Evolutionary conservation across 2,329 filamentous ascomycete genomes (phyloP).

Genomic region (Didymella sp.): DNA sequence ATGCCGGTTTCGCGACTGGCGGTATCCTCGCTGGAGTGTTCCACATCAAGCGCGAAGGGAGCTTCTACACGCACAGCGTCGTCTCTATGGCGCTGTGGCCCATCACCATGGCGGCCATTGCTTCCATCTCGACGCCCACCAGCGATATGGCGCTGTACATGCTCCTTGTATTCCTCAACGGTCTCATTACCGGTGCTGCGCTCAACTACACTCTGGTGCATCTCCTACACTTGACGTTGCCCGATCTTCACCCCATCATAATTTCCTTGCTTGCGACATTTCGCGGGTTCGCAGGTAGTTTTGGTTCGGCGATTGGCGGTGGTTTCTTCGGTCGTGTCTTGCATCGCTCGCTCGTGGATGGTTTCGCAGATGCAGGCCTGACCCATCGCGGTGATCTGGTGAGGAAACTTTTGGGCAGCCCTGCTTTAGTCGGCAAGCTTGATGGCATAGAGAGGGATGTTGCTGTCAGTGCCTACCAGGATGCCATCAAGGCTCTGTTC

Average conservation of each 20-base stretch:
- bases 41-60: slow-evolving; percentile 75
- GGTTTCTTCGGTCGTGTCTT: slow-evolving; percentile 74
- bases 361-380: slow-evolving; percentile 60
- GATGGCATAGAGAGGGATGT: slow-evolving; percentile 58
- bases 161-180: slow-evolving; percentile 70
- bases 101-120: slow-evolving; percentile 64
- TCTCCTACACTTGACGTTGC: slow-evolving; percentile 72
- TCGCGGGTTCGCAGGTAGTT: slow-evolving; percentile 80
- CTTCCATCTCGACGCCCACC: slow-evolving; percentile 61
- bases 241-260: slow-evolving; percentile 74
- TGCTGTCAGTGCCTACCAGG: slow-evolving; percentile 62
- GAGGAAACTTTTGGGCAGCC: slow-evolving; percentile 64
- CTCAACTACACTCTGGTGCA: slow-evolving; percentile 86
- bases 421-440: slow-evolving; percentile 60
- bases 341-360: slow-evolving; percentile 60
- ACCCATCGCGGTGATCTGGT: slow-evolving; percentile 56
- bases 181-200: slow-evolving; percentile 72
- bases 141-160: slow-evolving; percentile 64
- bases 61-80: slow-evolving; percentile 73
- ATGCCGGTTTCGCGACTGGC: slow-evolving; percentile 77
- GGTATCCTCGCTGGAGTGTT: slow-evolving; percentile 76
- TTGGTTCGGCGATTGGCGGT: slow-evolving; percentile 80
- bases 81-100: slow-evolving; percentile 69
- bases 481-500: slow-evolving; percentile 62
- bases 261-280: slow-evolving; percentile 81